Evolutionary conservation across 2,329 filamentous ascomycete genomes (phyloP).

Genomic region (Aspergillus cejpii): DNA sequence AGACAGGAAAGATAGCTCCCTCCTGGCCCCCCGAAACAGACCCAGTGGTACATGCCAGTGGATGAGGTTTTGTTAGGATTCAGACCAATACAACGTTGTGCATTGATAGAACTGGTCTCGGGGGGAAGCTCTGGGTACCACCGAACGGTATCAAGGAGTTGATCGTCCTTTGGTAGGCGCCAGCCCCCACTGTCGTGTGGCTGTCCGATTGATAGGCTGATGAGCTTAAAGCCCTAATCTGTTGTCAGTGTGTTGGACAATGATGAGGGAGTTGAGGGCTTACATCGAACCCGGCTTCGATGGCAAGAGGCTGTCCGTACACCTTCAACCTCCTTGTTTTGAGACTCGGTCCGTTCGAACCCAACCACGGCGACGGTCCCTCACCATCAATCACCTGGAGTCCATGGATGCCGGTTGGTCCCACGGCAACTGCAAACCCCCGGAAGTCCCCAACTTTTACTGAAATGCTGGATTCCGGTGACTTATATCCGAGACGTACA

Average conservation of each 20-base stretch:
- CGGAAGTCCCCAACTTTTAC: background rate
- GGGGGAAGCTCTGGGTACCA: background rate
- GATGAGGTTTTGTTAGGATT: background rate
- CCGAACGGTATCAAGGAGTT: background rate
- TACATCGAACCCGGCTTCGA: background rate
- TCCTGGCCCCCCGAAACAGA: background rate
- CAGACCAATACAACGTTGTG: too few relatives aligned
- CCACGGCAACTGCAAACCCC: background rate
- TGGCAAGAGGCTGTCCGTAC: background rate
- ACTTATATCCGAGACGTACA: background rate
- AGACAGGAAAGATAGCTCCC: background rate
- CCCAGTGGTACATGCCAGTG: too few relatives aligned
- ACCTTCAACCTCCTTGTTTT: background rate
- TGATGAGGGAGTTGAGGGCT: background rate
- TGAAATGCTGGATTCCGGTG: background rate
- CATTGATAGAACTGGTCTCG: background rate
- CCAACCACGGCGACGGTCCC: background rate
- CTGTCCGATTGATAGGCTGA: background rate
- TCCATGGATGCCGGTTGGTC: background rate
- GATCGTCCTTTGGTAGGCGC: fast-evolving
- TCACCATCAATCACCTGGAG: background rate
- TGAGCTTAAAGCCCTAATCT: background rate
- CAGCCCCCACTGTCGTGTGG: background rate
- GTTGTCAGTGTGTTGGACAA: background rate
- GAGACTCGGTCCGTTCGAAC: background rate